A percentile compares a stretch with the other conserved stretches of the same genome.
Conservation (phyloP, 306 rosid genomes). For the Vigna hirtella region DNA sequence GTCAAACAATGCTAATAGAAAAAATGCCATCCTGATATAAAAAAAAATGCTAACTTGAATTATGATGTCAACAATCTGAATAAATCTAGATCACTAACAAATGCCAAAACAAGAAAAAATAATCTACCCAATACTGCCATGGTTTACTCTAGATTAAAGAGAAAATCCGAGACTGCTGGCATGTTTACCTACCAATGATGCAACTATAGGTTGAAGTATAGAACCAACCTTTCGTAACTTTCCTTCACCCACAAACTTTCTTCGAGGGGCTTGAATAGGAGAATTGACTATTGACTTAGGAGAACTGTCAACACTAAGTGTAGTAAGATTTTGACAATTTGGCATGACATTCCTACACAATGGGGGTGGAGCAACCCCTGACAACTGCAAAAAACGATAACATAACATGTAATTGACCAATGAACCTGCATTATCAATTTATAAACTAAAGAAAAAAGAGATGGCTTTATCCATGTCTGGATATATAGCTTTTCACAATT, state of each 20-base stretch:
- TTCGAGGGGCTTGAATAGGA: constrained; percentile 82
- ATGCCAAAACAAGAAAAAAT: background rate
- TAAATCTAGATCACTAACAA: background rate
- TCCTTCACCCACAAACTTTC: constrained; percentile 97
- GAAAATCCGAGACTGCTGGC: constrained; percentile 18
- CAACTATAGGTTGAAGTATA: constrained; percentile 34
- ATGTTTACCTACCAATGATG: constrained; percentile 18
- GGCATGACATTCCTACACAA: constrained; percentile 72
- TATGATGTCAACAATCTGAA: constrained; percentile 9
- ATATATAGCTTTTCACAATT: constrained; percentile 22
- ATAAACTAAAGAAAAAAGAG: constrained; percentile 3
- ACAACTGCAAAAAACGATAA: constrained; percentile 67
- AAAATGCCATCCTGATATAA: background rate
- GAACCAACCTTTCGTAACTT: constrained; percentile 79
- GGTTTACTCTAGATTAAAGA: constrained; percentile 15
- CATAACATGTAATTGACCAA: constrained; percentile 13
- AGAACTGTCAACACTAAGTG: constrained; percentile 69
- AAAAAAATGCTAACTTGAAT: constrained; percentile 13
- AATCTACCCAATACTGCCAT: constrained; percentile 17
- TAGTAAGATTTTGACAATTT: constrained; percentile 68
- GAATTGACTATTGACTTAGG: constrained; percentile 81
- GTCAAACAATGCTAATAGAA: constrained; percentile 5
- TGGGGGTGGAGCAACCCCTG: constrained; percentile 87
- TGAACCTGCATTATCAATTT: constrained; percentile 22
- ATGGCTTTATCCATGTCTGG: background rate